A percentile compares a stretch with the other conserved stretches of the same genome.
These are phyloP conservation scores for Plantago elongata DNA, from an alignment of 257 asterid genomes.

Conservation along the genomic window DNA sequence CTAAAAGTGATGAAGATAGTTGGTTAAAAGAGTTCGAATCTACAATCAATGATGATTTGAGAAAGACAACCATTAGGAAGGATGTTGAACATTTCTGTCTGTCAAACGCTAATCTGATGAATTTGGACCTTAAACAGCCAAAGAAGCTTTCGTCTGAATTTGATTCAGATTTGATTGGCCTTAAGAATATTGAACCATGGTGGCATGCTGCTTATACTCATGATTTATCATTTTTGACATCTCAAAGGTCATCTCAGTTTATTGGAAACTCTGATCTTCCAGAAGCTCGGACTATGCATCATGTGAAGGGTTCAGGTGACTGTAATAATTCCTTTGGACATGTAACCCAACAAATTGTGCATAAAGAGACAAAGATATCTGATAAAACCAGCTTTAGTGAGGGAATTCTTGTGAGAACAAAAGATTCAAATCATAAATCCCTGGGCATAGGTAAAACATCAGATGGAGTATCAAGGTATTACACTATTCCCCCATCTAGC, in stretches of 20 bases:
- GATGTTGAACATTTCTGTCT: constrained; percentile 12
- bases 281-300: constrained; percentile 24
- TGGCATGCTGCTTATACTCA: constrained; percentile 51
- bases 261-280: constrained; percentile 24
- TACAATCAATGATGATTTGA: too few relatives aligned
- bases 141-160: constrained; percentile 34
- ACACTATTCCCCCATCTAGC: constrained; percentile 6
- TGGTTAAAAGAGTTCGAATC: too few relatives aligned
- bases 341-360: constrained; percentile 18
- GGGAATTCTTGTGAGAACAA: constrained; percentile 2
- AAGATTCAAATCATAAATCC: constrained; percentile 12
- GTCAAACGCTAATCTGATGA: constrained; percentile 21
- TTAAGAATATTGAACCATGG: constrained; percentile 56
- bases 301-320: constrained; percentile 24
- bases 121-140: constrained; percentile 23
- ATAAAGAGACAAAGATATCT: constrained; percentile 19
- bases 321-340: constrained; percentile 19
- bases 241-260: constrained; percentile 29
- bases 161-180: constrained; percentile 44
- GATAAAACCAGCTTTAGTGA: constrained; percentile 10
- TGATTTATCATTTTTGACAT: constrained; percentile 31
- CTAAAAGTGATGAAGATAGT: constrained; percentile 27
- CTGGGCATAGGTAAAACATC: constrained; percentile 22
- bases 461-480: constrained; percentile 45
- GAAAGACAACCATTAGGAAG: constrained; percentile 6